Evolutionary conservation across 257 asterid genomes (phyloP).

Genomic region (Plantago elongata): DNA sequence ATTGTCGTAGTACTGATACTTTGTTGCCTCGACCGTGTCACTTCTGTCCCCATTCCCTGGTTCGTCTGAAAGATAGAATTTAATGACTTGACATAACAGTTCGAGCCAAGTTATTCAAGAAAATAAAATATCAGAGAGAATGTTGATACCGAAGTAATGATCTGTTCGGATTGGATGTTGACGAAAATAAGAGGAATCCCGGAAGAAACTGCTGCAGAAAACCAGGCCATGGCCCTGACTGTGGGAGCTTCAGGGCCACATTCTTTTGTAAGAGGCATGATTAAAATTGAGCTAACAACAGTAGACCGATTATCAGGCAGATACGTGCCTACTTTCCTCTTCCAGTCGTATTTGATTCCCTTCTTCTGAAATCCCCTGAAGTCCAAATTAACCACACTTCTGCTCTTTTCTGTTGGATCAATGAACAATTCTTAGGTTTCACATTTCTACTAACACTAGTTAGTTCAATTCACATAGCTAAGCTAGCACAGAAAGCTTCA

Average conservation of each 20-base stretch:
- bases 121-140: background rate
- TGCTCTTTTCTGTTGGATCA: constrained; percentile 41
- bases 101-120: background rate
- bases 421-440: background rate
- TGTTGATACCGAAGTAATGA: constrained; percentile 28
- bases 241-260: constrained; percentile 30
- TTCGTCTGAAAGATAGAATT: constrained; percentile 14
- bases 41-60: constrained; percentile 25
- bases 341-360: constrained; percentile 46
- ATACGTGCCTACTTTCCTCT: constrained; percentile 31
- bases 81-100: background rate
- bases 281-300: constrained; percentile 37
- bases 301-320: constrained; percentile 43
- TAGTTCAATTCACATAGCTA: background rate
- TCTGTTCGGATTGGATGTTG: constrained; percentile 48
- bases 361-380: constrained; percentile 33
- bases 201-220: constrained; percentile 49
- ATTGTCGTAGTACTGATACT: constrained; percentile 16
- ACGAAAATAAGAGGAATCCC: constrained; percentile 44
- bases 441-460: background rate
- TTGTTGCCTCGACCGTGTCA: constrained; percentile 26
- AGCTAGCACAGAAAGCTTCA: background rate
- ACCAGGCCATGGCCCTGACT: constrained; percentile 54
- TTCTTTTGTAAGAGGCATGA: constrained; percentile 41
- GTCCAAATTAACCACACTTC: constrained; percentile 38